Base-by-base conservation (phyloP, 441 rosid species). In the Brassica balearica region DNA sequence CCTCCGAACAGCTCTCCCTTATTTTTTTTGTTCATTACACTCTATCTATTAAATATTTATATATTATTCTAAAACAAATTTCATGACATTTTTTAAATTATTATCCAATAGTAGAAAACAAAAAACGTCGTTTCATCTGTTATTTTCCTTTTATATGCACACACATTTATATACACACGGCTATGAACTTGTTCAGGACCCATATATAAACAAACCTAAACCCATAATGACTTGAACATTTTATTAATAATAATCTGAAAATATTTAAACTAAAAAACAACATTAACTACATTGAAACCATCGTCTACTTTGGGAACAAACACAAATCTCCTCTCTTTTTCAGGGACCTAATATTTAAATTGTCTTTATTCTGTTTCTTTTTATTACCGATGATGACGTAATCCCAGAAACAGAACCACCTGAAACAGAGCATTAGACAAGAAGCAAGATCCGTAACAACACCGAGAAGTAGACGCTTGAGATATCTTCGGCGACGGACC, bases 401-500 rank as follows among this genome's bases (percentile, higher is more conserved):
- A 76, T 22, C 82, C 61, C 3, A 77, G 68, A 84, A 82, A 73
- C 76, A 73, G 78, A 83, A 68, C 83, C 59, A 81, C 48, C 27
- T 81, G 80, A 77, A 79, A 65, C 77, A 80, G 82, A 71, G 86
- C 72, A 70, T 27, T 59, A 65, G 53, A 62, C 72, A 80, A 63
- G 19, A 75, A 71, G 14, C 80, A 80, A 66, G 76, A 66, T 66
- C 70, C 29, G 32, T 22, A 5, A 74, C 36, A 5, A 64, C 36
- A 62, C 9, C 23, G 38, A 59, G 73, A 69, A 48, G 74, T 7
- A 34, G 79, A 69, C 70, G 87, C 90, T 81, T 68, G 80, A 55
- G 94, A 90, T 78, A 77, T 83, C 75, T 76, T 85, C 59, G 77
- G 2, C 27, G 86, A 64, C 55, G 83, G 25, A 27, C n/a, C 23